phyloP scores from a whole-genome alignment of 2,329 filamentous ascomycete species.

The Aspergillus arachidicola region DNA sequence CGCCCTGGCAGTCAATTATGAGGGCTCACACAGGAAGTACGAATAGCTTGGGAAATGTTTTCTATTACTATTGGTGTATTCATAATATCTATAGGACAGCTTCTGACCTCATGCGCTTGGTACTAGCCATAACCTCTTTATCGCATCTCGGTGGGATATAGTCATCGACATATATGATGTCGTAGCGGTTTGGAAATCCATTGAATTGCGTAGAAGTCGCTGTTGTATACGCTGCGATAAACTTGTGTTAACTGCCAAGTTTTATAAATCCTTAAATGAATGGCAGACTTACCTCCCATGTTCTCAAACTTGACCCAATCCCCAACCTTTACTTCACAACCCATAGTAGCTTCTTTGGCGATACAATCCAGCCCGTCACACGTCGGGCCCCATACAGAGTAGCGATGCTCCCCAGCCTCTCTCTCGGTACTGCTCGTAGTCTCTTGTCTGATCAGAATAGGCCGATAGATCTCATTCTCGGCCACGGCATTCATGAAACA shows the following conservation, averaged over 20 bases:
- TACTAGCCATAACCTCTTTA: not conserved
- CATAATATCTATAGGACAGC: not conserved
- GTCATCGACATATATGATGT: not conserved
- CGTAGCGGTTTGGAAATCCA: not conserved
- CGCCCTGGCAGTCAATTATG: too few relatives aligned
- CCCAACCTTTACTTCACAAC: not conserved
- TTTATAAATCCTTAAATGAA: not conserved
- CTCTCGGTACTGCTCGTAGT: not conserved
- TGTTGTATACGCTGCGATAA: not conserved
- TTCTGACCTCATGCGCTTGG: not conserved
- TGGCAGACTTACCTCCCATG: not conserved
- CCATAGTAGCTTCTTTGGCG: not conserved
- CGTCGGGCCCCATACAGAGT: constrained; percentile 1
- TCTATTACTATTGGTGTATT: not conserved
- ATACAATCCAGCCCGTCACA: constrained; percentile 1
- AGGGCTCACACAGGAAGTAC: not conserved
- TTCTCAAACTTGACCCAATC: constrained; percentile 4
- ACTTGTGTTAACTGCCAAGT: not conserved
- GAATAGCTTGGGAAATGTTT: not conserved
- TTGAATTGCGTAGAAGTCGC: not conserved
- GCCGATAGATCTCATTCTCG: not conserved
- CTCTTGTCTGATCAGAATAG: not conserved
- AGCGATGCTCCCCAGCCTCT: not conserved
- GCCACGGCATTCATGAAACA: constrained; percentile 1
- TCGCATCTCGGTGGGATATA: not conserved